A percentile compares a stretch with the other conserved stretches of the same genome.
These are phyloP conservation scores for Elsinoe perseae DNA, from an alignment of 2,329 filamentous ascomycete genomes.

Conservation along the genomic window DNA sequence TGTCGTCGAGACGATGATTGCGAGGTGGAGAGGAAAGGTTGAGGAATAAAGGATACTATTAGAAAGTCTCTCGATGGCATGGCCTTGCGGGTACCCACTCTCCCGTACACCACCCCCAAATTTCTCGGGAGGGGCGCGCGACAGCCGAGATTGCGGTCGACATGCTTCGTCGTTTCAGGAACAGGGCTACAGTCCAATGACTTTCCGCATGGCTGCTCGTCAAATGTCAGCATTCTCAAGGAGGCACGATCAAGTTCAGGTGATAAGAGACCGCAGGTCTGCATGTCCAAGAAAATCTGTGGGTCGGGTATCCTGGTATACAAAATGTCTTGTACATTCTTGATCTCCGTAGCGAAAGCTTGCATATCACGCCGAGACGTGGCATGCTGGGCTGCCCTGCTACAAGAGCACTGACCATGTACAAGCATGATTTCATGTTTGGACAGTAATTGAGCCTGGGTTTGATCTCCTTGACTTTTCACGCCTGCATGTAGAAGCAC, in stretches of 20 bases:
- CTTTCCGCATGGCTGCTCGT: no score
- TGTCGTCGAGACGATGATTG: background rate
- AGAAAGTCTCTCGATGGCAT: background rate
- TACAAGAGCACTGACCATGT: background rate
- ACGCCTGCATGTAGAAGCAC: no score
- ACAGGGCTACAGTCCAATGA: background rate
- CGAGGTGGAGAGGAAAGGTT: background rate
- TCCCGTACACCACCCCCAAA: conserved; percentile 7
- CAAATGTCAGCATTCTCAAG: no score
- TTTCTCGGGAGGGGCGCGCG: conserved; percentile 2
- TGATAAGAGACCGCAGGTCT: background rate
- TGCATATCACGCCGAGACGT: background rate
- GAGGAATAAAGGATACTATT: background rate
- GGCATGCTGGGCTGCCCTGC: background rate
- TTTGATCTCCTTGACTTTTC: no score
- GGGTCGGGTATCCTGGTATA: no score
- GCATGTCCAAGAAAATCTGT: no score
- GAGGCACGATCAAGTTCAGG: no score
- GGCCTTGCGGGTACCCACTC: background rate
- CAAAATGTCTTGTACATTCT: background rate
- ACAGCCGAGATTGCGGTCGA: conserved; percentile 12
- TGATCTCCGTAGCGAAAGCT: conserved; percentile 7
- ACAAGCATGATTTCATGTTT: no score
- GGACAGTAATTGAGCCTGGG: no score
- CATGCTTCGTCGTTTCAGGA: conserved; percentile 11